Evolutionary conservation across 805 yeast genomes (phyloP).

Genomic region (Wickerhamia fluorescens): DNA sequence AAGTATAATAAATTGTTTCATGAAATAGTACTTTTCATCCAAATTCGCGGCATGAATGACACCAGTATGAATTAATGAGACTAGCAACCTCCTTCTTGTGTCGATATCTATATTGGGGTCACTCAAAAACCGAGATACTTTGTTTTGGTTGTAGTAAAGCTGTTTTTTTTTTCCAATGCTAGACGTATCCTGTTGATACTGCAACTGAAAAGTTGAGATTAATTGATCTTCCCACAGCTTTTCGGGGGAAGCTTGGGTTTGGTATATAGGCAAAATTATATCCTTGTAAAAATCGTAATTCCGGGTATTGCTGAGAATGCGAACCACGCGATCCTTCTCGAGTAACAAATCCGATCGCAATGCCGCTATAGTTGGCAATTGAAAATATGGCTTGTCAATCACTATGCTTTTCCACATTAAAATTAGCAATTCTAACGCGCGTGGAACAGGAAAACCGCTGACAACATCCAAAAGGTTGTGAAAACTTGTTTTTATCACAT

Average conservation of each 20-base stretch:
- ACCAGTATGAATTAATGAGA: constrained; percentile 11
- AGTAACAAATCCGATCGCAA: constrained; percentile 13
- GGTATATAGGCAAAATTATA: constrained; percentile 13
- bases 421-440: constrained; percentile 13
- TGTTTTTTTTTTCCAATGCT: neutral
- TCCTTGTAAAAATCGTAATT: constrained; percentile 15
- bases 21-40: constrained; percentile 8
- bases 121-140: constrained; percentile 11
- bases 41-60: constrained; percentile 9
- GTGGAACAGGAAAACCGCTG: constrained; percentile 11
- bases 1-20: constrained; percentile 12
- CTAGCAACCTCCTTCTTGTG: constrained; percentile 14
- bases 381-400: neutral
- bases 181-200: constrained; percentile 6
- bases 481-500: constrained; percentile 12
- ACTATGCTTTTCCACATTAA: constrained; percentile 20
- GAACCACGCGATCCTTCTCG: constrained; percentile 16
- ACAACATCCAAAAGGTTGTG: constrained; percentile 16
- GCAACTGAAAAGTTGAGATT: constrained; percentile 17
- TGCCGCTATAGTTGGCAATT: constrained; percentile 1
- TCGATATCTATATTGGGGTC: constrained; percentile 6
- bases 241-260: neutral
- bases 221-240: constrained; percentile 19
- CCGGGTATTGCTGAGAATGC: constrained; percentile 21
- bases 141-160: constrained; percentile 4